These are phyloP conservation scores for Stephanodiscus minutulus DNA, from an alignment of 108 stramenopile species.

Conservation along the genomic window DNA sequence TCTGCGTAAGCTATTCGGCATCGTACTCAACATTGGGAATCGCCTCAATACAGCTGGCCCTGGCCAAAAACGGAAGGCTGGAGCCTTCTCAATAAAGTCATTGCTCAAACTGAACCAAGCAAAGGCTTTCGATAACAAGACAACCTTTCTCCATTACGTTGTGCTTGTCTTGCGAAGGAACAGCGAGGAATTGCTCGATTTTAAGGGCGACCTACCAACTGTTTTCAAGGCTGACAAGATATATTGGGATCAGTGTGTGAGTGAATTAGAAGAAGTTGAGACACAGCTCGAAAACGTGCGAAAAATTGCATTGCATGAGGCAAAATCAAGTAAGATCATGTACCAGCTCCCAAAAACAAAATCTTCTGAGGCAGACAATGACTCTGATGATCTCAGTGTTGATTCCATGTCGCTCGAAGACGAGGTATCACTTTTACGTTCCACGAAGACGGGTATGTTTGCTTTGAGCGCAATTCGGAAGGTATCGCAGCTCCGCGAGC, in stretches of 20 bases:
- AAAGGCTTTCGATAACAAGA: constrained; percentile 97
- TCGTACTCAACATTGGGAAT: constrained; percentile 91
- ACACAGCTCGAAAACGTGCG: constrained; percentile 84
- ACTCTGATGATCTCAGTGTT: constrained; percentile 66
- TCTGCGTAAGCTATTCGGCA: constrained; percentile 86
- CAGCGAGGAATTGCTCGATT: constrained; percentile 74
- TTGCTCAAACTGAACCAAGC: constrained; percentile 92
- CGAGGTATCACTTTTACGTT: constrained; percentile 72
- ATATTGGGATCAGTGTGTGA: constrained; percentile 83
- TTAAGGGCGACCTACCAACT: constrained; percentile 80
- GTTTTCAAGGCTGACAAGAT: constrained; percentile 82
- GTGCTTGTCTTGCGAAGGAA: constrained; percentile 86
- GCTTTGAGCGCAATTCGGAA: constrained; percentile 85
- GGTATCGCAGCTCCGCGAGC: constrained; percentile 81
- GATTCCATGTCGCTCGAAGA: constrained; percentile 73
- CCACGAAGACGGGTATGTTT: constrained; percentile 78
- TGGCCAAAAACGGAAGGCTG: constrained; percentile 70
- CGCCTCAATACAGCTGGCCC: constrained; percentile 86
- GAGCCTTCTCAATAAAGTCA: constrained; percentile 92
- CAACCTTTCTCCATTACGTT: constrained; percentile 94
- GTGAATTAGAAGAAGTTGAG: constrained; percentile 81
- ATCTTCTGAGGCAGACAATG: constrained; percentile 49
- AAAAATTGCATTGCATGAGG: constrained; percentile 70
- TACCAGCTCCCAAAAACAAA: constrained; percentile 41
- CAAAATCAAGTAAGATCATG: constrained; percentile 32